phyloP scores from a whole-genome alignment of 345 rosid species.

The Linum usitatissimum region DNA sequence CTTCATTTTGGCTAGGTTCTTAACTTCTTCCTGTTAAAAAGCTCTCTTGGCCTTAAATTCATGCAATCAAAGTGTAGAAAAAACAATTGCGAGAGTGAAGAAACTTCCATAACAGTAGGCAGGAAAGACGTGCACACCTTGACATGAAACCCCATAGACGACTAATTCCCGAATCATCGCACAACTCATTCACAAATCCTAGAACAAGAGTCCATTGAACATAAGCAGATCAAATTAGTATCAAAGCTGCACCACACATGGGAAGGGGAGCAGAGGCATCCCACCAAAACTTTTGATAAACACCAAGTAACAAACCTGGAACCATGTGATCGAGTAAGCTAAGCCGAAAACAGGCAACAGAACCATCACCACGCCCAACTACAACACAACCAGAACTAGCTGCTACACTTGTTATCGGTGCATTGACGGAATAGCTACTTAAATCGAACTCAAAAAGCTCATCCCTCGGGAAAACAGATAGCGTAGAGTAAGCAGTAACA shows the following conservation, averaged over 20 bases:
- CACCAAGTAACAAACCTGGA: constrained; percentile 37
- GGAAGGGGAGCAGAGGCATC: constrained; percentile 2
- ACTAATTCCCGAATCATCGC: constrained; percentile 65
- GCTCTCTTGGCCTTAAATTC: background rate
- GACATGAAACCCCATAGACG: constrained; percentile 81
- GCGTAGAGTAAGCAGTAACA: constrained; percentile 30
- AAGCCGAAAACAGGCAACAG: constrained; percentile 48
- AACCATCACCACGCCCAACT: constrained; percentile 61
- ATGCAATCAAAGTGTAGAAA: background rate
- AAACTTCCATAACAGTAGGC: background rate
- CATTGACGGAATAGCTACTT: constrained; percentile 23
- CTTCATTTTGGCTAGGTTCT: background rate
- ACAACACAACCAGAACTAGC: constrained; percentile 50
- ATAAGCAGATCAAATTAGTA: background rate
- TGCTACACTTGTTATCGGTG: constrained; percentile 39
- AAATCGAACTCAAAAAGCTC: constrained; percentile 41
- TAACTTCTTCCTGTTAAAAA: background rate
- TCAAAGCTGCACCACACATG: background rate
- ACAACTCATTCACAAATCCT: constrained; percentile 63
- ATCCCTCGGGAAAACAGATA: constrained; percentile 33
- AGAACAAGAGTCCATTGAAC: background rate
- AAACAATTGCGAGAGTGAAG: background rate
- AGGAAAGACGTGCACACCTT: constrained; percentile 30
- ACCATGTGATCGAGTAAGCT: constrained; percentile 30
- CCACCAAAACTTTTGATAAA: background rate